Conservation (phyloP, 306 rosid genomes). For the Hippophae gyantsensis region DNA sequence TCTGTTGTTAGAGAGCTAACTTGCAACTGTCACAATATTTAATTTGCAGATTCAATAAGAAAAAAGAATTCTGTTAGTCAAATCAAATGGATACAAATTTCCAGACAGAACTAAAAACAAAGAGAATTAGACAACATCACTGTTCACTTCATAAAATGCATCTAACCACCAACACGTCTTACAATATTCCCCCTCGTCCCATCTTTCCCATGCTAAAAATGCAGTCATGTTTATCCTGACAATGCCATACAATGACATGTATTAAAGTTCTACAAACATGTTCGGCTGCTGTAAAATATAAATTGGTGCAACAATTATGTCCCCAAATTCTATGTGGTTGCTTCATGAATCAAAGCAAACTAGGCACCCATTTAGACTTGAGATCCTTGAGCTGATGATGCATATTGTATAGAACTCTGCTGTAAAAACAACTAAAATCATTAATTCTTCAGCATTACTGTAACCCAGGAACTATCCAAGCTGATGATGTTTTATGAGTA, state of each 20-base stretch:
- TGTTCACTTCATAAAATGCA: constrained; percentile 10
- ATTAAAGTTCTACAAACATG: background rate
- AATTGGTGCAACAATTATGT: constrained; percentile 9
- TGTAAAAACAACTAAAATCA: too few relatives aligned
- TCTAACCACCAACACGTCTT: constrained; percentile 2
- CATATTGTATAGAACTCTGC: background rate
- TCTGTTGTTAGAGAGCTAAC: background rate
- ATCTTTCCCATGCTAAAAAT: constrained; percentile 16
- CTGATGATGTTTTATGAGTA: too few relatives aligned
- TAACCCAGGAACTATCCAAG: too few relatives aligned
- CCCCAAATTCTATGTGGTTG: constrained; percentile 7
- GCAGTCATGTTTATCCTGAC: background rate
- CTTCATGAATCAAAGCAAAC: background rate
- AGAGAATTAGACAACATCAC: constrained; percentile 8
- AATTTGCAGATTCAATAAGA: constrained; percentile 34
- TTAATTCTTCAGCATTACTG: too few relatives aligned
- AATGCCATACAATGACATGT: background rate
- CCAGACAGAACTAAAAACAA: constrained; percentile 17
- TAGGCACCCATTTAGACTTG: background rate
- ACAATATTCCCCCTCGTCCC: background rate
- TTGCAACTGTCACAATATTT: constrained; percentile 23
- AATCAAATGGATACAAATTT: constrained; percentile 27
- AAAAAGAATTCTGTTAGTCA: constrained; percentile 15
- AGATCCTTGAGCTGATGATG: background rate
- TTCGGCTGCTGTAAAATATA: constrained; percentile 1